phyloP scores from a whole-genome alignment of 805 yeast species.

The Monosporozyma aquatica region DNA sequence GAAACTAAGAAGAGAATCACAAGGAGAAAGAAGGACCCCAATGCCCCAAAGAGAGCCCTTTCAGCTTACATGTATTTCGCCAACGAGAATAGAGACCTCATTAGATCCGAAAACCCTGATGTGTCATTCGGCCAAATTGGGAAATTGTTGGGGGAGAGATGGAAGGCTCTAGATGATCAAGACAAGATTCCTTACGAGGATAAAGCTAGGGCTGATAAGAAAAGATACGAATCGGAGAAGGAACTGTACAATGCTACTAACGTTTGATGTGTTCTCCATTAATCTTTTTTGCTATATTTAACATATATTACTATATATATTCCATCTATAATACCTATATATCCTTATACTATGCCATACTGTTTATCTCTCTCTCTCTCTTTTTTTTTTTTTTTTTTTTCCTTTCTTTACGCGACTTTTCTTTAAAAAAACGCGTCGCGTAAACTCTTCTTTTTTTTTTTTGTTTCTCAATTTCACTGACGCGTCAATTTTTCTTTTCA shows the following conservation, averaged over 20 bases:
- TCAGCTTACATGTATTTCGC: slow-evolving; percentile 99
- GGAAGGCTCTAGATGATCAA: slow-evolving; percentile 82
- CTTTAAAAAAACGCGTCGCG: slow-evolving; percentile 8
- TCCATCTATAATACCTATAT: neutral
- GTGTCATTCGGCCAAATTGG: slow-evolving; percentile 94
- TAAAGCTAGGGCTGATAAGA: slow-evolving; percentile 92
- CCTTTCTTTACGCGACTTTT: neutral
- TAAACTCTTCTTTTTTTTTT: slow-evolving; percentile 5
- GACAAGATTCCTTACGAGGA: slow-evolving; percentile 86
- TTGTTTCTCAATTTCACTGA: neutral
- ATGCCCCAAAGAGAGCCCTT: slow-evolving; percentile 97
- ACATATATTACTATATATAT: too few species aligned
- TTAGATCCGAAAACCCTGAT: slow-evolving; percentile 94
- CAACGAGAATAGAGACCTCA: slow-evolving; percentile 91
- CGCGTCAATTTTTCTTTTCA: slow-evolving; percentile 1
- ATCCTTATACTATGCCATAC: neutral
- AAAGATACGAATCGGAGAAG: slow-evolving; percentile 94
- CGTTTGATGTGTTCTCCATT: slow-evolving; percentile 4
- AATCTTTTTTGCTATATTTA: neutral
- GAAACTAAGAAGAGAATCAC: slow-evolving; percentile 27
- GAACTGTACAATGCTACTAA: slow-evolving; percentile 60
- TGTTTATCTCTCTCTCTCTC: neutral
- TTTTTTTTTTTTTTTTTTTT: neutral
- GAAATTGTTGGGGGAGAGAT: slow-evolving; percentile 86
- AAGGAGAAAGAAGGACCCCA: slow-evolving; percentile 68